These are phyloP conservation scores for Micromonas pusilla DNA, from an alignment of 139 green algal genomes.

Conservation along the genomic window DNA sequence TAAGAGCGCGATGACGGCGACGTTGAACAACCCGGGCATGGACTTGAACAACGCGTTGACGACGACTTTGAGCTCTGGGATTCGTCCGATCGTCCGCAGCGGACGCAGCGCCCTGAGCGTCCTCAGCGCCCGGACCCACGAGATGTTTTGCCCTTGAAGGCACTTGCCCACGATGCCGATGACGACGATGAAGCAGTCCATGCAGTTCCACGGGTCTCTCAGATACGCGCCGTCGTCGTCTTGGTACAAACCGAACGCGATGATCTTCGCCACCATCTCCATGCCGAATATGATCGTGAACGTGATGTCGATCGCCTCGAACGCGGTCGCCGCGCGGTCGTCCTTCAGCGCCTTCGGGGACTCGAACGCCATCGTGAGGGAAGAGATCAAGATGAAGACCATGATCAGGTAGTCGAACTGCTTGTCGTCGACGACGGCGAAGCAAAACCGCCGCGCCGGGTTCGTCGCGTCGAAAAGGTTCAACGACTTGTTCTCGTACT, in stretches of 20 bases:
- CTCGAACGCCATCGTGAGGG: conserved; percentile 29
- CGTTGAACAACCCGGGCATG: conserved; percentile 33
- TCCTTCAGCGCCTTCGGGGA: conserved; percentile 34
- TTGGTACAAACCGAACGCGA: conserved; percentile 29
- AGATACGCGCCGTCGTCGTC: conserved; percentile 31
- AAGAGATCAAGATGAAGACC: conserved; percentile 22
- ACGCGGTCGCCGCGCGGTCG: not conserved
- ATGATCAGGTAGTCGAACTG: conserved; percentile 33
- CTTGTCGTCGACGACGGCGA: conserved; percentile 19
- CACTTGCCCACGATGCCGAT: conserved; percentile 15
- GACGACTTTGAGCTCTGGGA: conserved; percentile 33
- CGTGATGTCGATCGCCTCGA: conserved; percentile 41
- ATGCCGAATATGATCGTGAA: conserved; percentile 42
- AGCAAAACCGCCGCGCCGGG: conserved; percentile 12
- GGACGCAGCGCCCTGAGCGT: conserved; percentile 18
- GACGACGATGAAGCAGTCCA: conserved; percentile 36
- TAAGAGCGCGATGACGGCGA: conserved; percentile 30
- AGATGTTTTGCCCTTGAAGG: not conserved
- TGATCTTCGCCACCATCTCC: conserved; percentile 44
- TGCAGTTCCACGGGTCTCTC: conserved; percentile 29
- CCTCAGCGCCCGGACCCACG: conserved; percentile 23
- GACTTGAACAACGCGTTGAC: conserved; percentile 35
- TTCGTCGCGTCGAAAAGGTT: conserved; percentile 13
- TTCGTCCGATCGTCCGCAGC: conserved; percentile 15
- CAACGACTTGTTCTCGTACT: conserved; percentile 16